Evolutionary conservation across 73 alveolate species (phyloP).

Genomic region (Blepharisma stoltei): DNA sequence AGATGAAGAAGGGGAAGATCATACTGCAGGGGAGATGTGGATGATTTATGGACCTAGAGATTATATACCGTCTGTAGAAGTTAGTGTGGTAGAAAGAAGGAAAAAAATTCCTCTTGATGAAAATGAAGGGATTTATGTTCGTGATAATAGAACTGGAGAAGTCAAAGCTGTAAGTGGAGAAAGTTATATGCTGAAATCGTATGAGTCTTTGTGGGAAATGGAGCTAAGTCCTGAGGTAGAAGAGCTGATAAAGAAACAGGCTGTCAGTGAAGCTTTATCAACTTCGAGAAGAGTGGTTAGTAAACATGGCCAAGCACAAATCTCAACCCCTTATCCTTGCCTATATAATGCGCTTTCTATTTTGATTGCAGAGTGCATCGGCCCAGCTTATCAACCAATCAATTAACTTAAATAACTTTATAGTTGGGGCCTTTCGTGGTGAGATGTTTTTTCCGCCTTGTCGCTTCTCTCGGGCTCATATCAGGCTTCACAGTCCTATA

Average conservation of each 20-base stretch:
- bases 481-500: too few species aligned
- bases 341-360: too few species aligned
- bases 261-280: not conserved
- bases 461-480: too few species aligned
- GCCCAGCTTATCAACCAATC: too few species aligned
- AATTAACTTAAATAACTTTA: too few species aligned
- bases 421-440: too few species aligned
- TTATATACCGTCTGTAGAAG: slow-evolving; percentile 62
- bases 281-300: slow-evolving; percentile 27
- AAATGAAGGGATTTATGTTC: slow-evolving; percentile 76
- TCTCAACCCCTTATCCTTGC: too few species aligned
- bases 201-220: slow-evolving; percentile 67
- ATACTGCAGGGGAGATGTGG: slow-evolving; percentile 73
- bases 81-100: slow-evolving; percentile 61
- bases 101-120: slow-evolving; percentile 71
- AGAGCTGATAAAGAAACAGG: slow-evolving; percentile 34
- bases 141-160: slow-evolving; percentile 69
- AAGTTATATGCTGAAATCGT: slow-evolving; percentile 61
- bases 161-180: slow-evolving; percentile 71
- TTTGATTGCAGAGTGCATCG: not conserved
- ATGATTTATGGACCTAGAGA: slow-evolving; percentile 82
- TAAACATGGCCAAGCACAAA: too few species aligned
- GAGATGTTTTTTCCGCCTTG: too few species aligned
- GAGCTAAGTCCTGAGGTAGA: slow-evolving; percentile 57
- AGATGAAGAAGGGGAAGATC: slow-evolving; percentile 36